Evolutionary conservation across 2,329 filamentous ascomycete genomes (phyloP).

Genomic region (Clonostachys byssicola): DNA sequence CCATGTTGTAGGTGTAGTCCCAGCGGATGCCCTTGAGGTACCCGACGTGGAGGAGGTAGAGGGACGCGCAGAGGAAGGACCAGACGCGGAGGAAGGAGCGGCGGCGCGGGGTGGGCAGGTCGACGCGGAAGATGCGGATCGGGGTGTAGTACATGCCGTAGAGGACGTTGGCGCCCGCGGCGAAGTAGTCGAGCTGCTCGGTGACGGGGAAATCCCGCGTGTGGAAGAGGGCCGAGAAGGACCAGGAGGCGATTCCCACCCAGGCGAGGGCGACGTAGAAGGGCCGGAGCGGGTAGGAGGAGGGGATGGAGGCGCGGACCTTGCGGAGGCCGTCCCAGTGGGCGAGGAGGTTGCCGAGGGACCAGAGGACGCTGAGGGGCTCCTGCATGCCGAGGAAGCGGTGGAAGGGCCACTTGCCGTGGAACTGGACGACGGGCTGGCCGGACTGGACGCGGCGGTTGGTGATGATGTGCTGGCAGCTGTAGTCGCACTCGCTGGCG

Average conservation of each 20-base stretch:
- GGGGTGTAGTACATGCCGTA: conserved; percentile 87
- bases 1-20: conserved; percentile 99
- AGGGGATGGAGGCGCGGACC: conserved; percentile 66
- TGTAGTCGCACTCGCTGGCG: conserved; percentile 92
- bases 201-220: conserved; percentile 80
- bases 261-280: conserved; percentile 81
- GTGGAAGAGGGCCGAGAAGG: conserved; percentile 88
- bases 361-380: conserved; percentile 90
- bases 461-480: conserved; percentile 92
- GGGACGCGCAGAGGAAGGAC: conserved; percentile 65
- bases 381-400: conserved; percentile 92
- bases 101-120: conserved; percentile 43
- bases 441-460: conserved; percentile 60
- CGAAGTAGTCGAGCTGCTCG: conserved; percentile 96
- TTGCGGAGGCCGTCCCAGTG: conserved; percentile 74
- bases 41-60: conserved; percentile 74
- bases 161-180: conserved; percentile 81
- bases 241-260: conserved; percentile 79
- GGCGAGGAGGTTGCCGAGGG: conserved; percentile 82
- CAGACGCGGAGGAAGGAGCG: conserved; percentile 62
- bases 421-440: conserved; percentile 79
- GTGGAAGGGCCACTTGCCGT: conserved; percentile 98
- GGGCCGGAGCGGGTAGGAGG: conserved; percentile 67
- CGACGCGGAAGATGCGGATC: conserved; percentile 79
- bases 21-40: conserved; percentile 85